Evolutionary conservation across 208 protist species (phyloP), one percentile per base, ranked within the genome.

Genomic region (Leishmania gerbilli): DNA sequence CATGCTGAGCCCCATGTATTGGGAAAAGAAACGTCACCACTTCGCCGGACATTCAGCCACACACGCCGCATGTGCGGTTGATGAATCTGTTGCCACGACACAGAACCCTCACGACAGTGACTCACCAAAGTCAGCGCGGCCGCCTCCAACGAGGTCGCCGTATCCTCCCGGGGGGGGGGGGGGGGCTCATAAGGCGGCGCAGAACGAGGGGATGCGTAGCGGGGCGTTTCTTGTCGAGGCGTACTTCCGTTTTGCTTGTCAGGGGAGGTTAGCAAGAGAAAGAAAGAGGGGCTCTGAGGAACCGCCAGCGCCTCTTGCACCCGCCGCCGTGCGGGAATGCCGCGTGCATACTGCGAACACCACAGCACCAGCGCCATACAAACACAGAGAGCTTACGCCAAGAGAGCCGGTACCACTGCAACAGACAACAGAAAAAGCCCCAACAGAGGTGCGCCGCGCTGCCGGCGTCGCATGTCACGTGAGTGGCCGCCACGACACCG

Each of bases 291-390:
- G 27, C 5, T 6, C 27, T 47, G 45, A 55, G 15, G 27, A 31
- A 7, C 45, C 27, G 47, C 3, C 69, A 74, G 55, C 11, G 69
- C 45, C 69, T 27, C 62, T 40, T 45, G 31, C 55, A 13, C 45
- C 40, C 51, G 67, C 19, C 21, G 2, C 64, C 31, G 6, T 5
- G 75, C 71, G 71, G 78, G 1, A 74, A 45, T 55, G 21, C 21
- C 24, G 69, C 47, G 27, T 31, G 3, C 40, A 3, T 27, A 24
- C 45, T 24, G 21, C 47, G 45, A 47, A 9, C 34, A 45, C 34
- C 31, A 47, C 72, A 34, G 34, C 21, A 69, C 40, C 27, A 55
- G 56, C 72, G 80, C 24, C 76, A n/a, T 40, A 79, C 27, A 34
- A 34, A 13, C 58, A 31, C 58, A 27, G 11, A 17, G 11, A 68